Percentiles rank a stretch among this genome's conserved stretches.
Conservation (phyloP, 108 stramenopile species). For the Pseudonitzschia multistriata region DNA sequence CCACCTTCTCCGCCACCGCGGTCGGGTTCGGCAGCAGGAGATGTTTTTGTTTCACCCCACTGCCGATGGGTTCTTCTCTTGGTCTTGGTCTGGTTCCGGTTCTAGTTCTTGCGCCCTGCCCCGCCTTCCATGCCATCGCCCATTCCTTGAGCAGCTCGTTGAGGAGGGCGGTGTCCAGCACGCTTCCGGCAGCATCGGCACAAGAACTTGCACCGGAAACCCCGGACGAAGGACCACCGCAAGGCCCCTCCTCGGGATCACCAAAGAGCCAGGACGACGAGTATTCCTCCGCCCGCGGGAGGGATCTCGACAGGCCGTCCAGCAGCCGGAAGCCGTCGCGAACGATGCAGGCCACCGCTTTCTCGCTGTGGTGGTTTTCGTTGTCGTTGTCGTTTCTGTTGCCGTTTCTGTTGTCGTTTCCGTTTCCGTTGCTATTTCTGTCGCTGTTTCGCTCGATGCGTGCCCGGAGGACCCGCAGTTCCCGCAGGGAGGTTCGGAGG, state of each 20-base stretch:
- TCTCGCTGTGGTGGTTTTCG: too few species aligned
- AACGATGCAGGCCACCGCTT: not conserved
- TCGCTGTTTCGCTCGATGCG: not conserved
- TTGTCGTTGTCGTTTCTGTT: too few species aligned
- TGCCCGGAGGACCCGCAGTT: not conserved
- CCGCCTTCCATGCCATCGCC: not conserved
- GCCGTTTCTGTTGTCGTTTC: not conserved
- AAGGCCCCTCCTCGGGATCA: not conserved
- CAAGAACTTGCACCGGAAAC: too few species aligned
- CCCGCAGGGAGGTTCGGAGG: not conserved
- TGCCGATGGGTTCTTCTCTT: too few species aligned
- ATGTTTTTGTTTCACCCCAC: too few species aligned
- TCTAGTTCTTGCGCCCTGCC: not conserved
- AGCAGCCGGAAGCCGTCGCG: not conserved
- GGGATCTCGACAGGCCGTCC: not conserved
- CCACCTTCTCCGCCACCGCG: conserved; percentile 20
- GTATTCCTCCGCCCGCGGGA: conserved; percentile 4
- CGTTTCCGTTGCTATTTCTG: not conserved
- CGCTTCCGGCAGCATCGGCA: too few species aligned
- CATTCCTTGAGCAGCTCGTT: conserved; percentile 12
- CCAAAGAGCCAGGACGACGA: not conserved
- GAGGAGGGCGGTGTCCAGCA: not conserved
- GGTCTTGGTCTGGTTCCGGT: not conserved
- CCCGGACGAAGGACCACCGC: too few species aligned
- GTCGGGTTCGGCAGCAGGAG: conserved; percentile 18